phyloP scores from a whole-genome alignment of 768 basidiomycete genomes.

The Crassisporium funariophilum region DNA sequence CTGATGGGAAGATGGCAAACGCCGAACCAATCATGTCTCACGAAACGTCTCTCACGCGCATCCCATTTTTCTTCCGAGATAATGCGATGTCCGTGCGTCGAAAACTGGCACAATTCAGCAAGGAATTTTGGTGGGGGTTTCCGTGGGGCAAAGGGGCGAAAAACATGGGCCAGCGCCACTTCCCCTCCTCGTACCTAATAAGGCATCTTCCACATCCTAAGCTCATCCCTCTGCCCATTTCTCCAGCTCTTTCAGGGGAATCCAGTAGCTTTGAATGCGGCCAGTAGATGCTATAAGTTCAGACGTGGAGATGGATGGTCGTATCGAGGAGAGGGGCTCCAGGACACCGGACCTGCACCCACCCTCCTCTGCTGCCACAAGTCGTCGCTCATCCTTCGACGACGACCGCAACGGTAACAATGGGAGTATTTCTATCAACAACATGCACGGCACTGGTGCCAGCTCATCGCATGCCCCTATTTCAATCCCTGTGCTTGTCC shows the following conservation, averaged over 20 bases:
- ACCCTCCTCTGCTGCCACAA: constrained; percentile 17
- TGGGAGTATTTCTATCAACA: constrained; percentile 11
- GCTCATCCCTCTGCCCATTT: constrained; percentile 16
- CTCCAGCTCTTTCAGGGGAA: constrained; percentile 10
- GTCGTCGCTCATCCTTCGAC: constrained; percentile 19
- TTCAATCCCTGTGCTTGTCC: constrained; percentile 34
- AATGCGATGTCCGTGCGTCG: constrained; percentile 28
- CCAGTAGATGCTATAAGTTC: constrained; percentile 22
- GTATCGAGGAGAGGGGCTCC: constrained; percentile 1
- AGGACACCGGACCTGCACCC: constrained; percentile 4
- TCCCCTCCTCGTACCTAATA: constrained; percentile 17
- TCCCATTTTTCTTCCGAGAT: constrained; percentile 12
- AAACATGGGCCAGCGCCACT: constrained; percentile 13
- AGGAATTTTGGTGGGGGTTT: constrained; percentile 21
- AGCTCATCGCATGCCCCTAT: constrained; percentile 23
- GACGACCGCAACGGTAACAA: constrained; percentile 17
- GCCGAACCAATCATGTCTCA: constrained; percentile 39
- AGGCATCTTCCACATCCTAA: constrained; percentile 27
- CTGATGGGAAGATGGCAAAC: constrained; percentile 36
- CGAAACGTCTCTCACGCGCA: constrained; percentile 26
- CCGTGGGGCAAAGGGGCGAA: constrained; percentile 7
- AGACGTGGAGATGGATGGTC: constrained; percentile 29
- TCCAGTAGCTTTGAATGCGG: neutral
- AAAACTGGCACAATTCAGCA: constrained; percentile 25
- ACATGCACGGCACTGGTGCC: constrained; percentile 11